A percentile compares a stretch with the other conserved stretches of the same genome.
phyloP scores from a whole-genome alignment of 1,284 basidiomycete species.

The Rhodotorula sp. region DNA sequence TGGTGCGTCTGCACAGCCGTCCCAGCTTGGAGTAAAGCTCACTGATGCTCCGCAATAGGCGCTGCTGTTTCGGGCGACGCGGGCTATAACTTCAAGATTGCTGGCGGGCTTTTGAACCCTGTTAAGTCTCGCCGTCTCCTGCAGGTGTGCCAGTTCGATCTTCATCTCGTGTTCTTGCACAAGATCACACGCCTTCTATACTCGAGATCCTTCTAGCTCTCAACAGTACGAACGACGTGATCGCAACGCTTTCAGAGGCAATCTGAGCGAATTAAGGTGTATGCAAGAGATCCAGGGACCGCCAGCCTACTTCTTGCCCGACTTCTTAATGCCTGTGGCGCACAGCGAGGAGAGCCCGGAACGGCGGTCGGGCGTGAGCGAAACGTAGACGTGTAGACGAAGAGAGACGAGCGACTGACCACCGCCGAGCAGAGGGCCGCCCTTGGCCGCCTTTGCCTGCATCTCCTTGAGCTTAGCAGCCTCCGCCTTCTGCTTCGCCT shows the following conservation, averaged over 20 bases:
- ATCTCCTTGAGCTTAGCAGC: constrained; percentile 70
- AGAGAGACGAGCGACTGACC: constrained; percentile 53
- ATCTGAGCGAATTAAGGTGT: neutral
- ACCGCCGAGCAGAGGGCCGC: constrained; percentile 66
- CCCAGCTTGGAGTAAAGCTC: neutral
- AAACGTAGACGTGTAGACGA: neutral
- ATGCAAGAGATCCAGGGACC: neutral
- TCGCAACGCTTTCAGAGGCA: no score
- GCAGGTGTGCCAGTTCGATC: no score
- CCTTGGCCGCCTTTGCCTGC: constrained; percentile 61
- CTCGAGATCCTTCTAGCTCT: neutral
- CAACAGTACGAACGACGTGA: neutral
- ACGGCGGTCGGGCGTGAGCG: neutral
- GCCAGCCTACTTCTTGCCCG: constrained; percentile 1
- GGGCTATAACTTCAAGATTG: constrained; percentile 11
- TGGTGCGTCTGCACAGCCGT: constrained; percentile 4
- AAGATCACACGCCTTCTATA: neutral
- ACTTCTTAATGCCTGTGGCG: constrained; percentile 5
- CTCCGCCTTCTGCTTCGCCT: constrained; percentile 66
- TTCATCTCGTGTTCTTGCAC: no score
- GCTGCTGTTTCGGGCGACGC: constrained; percentile 2
- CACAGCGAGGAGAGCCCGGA: no score
- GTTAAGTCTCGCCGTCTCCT: constrained; percentile 35
- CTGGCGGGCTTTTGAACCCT: constrained; percentile 36
- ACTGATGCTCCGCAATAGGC: neutral